Evolutionary conservation across 2,329 filamentous ascomycete genomes (phyloP).

Genomic region (Lanzia echinophila): DNA sequence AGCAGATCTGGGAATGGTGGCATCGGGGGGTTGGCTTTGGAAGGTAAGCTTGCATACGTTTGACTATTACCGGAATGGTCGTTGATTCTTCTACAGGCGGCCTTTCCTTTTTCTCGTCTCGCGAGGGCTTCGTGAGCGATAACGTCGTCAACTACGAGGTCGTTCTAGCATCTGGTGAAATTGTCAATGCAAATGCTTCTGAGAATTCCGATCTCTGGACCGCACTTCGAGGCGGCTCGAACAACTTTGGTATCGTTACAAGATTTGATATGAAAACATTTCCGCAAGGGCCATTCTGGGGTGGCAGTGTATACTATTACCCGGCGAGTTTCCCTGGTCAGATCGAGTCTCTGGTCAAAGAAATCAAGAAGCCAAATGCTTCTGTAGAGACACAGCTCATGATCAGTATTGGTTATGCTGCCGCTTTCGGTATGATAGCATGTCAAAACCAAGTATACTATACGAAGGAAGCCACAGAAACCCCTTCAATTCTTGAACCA

Average conservation of each 20-base stretch:
- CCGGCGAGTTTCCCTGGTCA: neutral
- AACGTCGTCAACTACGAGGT: conserved; percentile 44
- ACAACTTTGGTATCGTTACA: conserved; percentile 47
- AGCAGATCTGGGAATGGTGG: conserved; percentile 5
- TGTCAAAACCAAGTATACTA: conserved; percentile 7
- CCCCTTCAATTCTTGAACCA: conserved; percentile 5
- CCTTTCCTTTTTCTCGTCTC: conserved; percentile 18
- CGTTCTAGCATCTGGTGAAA: conserved; percentile 43
- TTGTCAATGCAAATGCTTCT: conserved; percentile 36
- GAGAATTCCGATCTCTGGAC: conserved; percentile 44
- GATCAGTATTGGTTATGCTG: conserved; percentile 6
- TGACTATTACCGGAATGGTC: neutral
- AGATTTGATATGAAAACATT: conserved; percentile 31
- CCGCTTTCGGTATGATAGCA: neutral
- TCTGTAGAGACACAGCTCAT: conserved; percentile 5
- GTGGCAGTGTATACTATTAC: conserved; percentile 8
- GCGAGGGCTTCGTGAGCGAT: conserved; percentile 43
- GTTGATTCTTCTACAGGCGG: conserved; percentile 13
- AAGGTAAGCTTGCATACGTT: neutral
- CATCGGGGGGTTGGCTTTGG: conserved; percentile 9
- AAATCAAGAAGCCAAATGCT: conserved; percentile 5
- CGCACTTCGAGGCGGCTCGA: conserved; percentile 48
- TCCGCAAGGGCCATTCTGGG: conserved; percentile 9
- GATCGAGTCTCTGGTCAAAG: neutral
- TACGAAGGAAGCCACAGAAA: neutral